Evolutionary conservation across 2,329 filamentous ascomycete genomes (phyloP).

Genomic region (Penicillium sp.): DNA sequence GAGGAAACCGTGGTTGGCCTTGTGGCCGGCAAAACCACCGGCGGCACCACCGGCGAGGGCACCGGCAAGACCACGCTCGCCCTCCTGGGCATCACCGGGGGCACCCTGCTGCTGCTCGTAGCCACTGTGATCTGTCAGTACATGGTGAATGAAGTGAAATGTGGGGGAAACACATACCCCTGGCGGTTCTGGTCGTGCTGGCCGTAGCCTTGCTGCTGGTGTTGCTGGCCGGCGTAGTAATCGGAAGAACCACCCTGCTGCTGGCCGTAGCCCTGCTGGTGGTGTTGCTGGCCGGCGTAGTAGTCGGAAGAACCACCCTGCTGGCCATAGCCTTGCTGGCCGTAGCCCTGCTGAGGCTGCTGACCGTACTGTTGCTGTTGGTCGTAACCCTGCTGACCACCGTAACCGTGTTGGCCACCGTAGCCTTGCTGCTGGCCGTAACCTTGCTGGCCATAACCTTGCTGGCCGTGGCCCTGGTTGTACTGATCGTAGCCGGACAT

Average conservation of each 20-base stretch:
- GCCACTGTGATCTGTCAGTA: slow-evolving; percentile 23
- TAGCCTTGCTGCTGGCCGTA: slow-evolving; percentile 16
- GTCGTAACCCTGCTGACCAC: slow-evolving; percentile 25
- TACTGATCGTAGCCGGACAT: slow-evolving; percentile 31
- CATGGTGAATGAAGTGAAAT: neutral
- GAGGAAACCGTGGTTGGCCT: slow-evolving; percentile 50
- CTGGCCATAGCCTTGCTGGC: slow-evolving; percentile 23
- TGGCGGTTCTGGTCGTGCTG: slow-evolving; percentile 32
- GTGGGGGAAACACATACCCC: slow-evolving; percentile 23
- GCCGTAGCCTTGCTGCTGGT: slow-evolving; percentile 3
- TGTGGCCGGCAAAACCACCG: slow-evolving; percentile 49
- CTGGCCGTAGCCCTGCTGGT: slow-evolving; percentile 24
- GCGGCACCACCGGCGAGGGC: slow-evolving; percentile 49
- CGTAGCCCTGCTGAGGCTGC: slow-evolving; percentile 27
- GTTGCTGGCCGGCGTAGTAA: slow-evolving; percentile 22
- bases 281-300: slow-evolving; percentile 22
- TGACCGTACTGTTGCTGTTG: slow-evolving; percentile 29
- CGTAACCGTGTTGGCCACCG: slow-evolving; percentile 25
- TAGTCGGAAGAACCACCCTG: slow-evolving; percentile 14
- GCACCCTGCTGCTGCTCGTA: slow-evolving; percentile 31
- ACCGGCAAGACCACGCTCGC: slow-evolving; percentile 49
- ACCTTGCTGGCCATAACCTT: slow-evolving; percentile 7
- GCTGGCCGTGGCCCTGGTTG: slow-evolving; percentile 20
- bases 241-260: slow-evolving; percentile 13
- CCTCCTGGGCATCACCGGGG: slow-evolving; percentile 43